Percentiles rank a stretch among this genome's conserved stretches.
Evolutionary conservation across 1,139 yeast species (phyloP).

Genomic region (Geotrichum klebahnii): DNA sequence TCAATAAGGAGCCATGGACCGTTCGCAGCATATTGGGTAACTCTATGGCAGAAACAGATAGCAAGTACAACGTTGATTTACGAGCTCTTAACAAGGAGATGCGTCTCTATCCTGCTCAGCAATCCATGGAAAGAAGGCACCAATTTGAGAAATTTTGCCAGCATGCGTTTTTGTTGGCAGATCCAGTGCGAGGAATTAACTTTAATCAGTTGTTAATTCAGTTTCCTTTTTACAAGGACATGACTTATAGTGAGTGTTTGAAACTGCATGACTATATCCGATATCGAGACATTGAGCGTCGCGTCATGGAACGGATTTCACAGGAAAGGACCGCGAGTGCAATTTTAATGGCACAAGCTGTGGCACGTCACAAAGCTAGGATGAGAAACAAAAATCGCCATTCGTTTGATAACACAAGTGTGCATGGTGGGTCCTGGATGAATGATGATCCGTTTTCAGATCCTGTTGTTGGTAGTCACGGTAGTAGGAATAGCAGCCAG

Average conservation of each 20-base stretch:
- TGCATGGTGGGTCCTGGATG: too few species aligned
- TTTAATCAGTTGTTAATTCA: slow-evolving; percentile 63
- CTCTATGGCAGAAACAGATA: slow-evolving; percentile 22
- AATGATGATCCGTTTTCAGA: too few species aligned
- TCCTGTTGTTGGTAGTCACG: too few species aligned
- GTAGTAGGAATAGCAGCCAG: too few species aligned
- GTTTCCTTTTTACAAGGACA: slow-evolving; percentile 62
- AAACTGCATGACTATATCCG: slow-evolving; percentile 47
- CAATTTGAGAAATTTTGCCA: slow-evolving; percentile 37
- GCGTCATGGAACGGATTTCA: slow-evolving; percentile 1
- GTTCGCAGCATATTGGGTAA: slow-evolving; percentile 33
- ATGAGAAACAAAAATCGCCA: too few species aligned
- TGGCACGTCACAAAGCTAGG: too few species aligned
- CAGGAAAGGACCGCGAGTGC: slow-evolving; percentile 14
- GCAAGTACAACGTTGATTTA: slow-evolving; percentile 42
- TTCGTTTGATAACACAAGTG: too few species aligned
- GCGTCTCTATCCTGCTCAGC: slow-evolving; percentile 31
- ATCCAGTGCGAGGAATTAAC: slow-evolving; percentile 49
- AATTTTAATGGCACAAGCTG: slow-evolving; percentile 9
- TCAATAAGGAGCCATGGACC: slow-evolving; percentile 36
- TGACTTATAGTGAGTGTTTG: slow-evolving; percentile 44
- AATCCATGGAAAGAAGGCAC: slow-evolving; percentile 27
- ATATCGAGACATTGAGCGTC: slow-evolving; percentile 20
- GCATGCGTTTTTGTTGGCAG: slow-evolving; percentile 35
- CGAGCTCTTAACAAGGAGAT: slow-evolving; percentile 44